Base-by-base conservation (phyloP, 495 filamentous ascomycete species). In the Lepraria neglecta region DNA sequence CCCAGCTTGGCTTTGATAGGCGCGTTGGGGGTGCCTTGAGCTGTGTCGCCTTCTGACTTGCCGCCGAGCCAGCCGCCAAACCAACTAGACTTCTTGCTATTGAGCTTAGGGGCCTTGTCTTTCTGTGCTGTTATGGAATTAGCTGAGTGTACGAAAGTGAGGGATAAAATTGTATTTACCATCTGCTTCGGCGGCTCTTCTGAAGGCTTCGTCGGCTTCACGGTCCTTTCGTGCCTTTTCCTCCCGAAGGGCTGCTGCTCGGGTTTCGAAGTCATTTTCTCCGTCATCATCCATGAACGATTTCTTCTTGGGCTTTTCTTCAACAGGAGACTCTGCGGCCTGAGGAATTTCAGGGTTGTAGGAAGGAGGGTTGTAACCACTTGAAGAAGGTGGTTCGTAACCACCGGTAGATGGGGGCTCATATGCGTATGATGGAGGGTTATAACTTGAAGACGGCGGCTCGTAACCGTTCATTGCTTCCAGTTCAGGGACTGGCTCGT, bases 1-100 rank as follows among this genome's bases (percentile, higher is more conserved):
- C 95, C 95, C 31, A 99, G 84, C 69, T 99, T 97, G 54, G 95
- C 95, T 67, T 82, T 84, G 74, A 97, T 92, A 47, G 94, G 91
- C 46, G 84, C 82, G 63, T 85, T 84, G 6, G 78, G 71, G 35
- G 67, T 71, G 35, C 73, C 70, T 59, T 50, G 55, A 65, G 42
- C 61, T 69, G 55, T 63, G 59, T 74, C 73, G 56, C 81, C 75
- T 44, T 89, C 85, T 70, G 91, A 90, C 69, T 87, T 90, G 59
- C 72, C 74, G 59, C 84, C 82, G 62, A 94, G 91, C 92, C 92
- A 96, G 60, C 89, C 84, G 52, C 82, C 80, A 51, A 95, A 87
- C 90, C 92, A 97, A 51, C 89, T 85, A 15, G 64, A 66, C 69
- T 89, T 88, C 76, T 91, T 92, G 35, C 70, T 63, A n/a, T 56